A percentile compares a stretch with the other conserved stretches of the same genome.
Conservation (phyloP, 495 filamentous ascomycete species). For the Talaromyces nanjingensis region DNA sequence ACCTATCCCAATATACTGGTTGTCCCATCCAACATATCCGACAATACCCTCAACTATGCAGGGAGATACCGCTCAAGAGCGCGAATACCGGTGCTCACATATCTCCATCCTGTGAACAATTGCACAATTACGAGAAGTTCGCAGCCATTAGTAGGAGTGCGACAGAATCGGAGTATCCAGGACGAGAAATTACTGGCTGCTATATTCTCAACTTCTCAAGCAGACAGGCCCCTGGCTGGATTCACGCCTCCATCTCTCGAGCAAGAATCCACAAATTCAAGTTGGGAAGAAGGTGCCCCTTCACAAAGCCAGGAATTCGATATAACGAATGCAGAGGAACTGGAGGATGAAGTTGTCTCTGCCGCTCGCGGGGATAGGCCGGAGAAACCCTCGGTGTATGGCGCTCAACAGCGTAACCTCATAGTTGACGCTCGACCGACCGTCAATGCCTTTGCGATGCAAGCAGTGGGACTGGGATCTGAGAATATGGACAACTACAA, state of each 20-base stretch:
- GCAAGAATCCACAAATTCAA: slow-evolving; percentile 51
- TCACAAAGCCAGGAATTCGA: slow-evolving; percentile 34
- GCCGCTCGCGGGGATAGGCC: slow-evolving; percentile 30
- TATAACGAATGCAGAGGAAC: slow-evolving; percentile 50
- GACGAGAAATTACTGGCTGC: slow-evolving; percentile 90
- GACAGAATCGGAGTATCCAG: slow-evolving; percentile 85
- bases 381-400: slow-evolving; percentile 62
- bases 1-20: slow-evolving; percentile 88
- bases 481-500: slow-evolving; percentile 99
- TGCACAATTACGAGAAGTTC: slow-evolving; percentile 95
- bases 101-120: slow-evolving; percentile 93
- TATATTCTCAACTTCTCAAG: slow-evolving; percentile 75
- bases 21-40: slow-evolving; percentile 83
- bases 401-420: slow-evolving; percentile 87
- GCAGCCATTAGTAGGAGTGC: slow-evolving; percentile 82
- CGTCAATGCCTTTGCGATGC: slow-evolving; percentile 94
- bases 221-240: slow-evolving; percentile 38
- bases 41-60: slow-evolving; percentile 94
- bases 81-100: slow-evolving; percentile 82
- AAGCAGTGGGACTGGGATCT: slow-evolving; percentile 85
- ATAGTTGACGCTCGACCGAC: slow-evolving; percentile 96
- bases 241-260: slow-evolving; percentile 36
- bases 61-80: slow-evolving; percentile 79
- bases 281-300: slow-evolving; percentile 43
- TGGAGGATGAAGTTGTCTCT: slow-evolving; percentile 67